Percentiles rank a stretch among this genome's conserved stretches.
phyloP scores from a whole-genome alignment of 176 grass and related monocot species.

The Triticum monococcum region DNA sequence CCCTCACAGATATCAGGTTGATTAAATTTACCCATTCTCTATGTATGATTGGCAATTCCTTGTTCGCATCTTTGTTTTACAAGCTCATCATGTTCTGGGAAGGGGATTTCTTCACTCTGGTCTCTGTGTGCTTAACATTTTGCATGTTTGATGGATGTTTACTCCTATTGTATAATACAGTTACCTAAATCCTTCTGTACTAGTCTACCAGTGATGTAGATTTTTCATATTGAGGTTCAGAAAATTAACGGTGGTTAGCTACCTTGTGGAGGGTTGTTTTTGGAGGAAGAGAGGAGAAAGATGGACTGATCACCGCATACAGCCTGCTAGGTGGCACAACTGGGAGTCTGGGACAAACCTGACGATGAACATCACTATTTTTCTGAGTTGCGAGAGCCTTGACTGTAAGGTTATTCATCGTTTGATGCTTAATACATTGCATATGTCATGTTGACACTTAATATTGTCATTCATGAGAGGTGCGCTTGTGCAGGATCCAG shows the following conservation, averaged over 20 bases:
- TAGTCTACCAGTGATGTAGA: neutral
- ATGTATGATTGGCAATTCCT: neutral
- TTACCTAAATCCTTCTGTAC: neutral
- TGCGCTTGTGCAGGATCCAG: conserved; percentile 40
- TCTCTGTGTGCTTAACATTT: neutral
- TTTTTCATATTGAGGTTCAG: neutral
- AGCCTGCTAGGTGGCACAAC: conserved; percentile 49
- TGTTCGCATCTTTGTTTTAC: neutral
- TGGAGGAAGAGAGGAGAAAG: conserved; percentile 15
- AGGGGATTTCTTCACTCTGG: neutral
- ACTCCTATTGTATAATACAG: neutral
- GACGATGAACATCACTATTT: conserved; percentile 33
- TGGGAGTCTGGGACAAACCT: conserved; percentile 30
- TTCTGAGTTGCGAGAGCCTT: neutral
- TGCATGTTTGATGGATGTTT: neutral
- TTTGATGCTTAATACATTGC: neutral
- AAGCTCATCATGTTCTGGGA: neutral
- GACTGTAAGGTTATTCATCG: neutral
- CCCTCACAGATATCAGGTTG: neutral
- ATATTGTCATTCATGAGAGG: conserved; percentile 19
- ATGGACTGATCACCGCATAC: conserved; percentile 44
- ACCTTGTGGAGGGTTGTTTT: conserved; percentile 40
- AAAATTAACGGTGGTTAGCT: neutral
- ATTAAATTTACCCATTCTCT: neutral
- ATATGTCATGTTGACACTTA: neutral